Percentiles rank a stretch among this genome's conserved stretches.
Evolutionary conservation across 352 stramenopile species (phyloP).

Genomic region (Phytopythium litorale): DNA sequence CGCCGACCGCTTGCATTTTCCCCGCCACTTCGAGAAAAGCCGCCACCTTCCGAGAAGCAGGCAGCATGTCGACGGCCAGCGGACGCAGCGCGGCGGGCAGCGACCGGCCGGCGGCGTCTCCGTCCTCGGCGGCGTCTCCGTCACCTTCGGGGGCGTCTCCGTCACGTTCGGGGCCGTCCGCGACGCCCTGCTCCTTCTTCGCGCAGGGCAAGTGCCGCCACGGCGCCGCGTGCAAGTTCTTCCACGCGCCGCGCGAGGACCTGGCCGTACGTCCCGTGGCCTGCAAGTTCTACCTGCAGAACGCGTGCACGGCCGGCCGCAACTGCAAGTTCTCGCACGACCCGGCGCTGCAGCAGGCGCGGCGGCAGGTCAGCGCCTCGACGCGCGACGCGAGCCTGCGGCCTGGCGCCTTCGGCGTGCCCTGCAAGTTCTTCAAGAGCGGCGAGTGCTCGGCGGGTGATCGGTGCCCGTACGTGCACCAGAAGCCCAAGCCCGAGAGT

Average conservation of each 20-base stretch:
- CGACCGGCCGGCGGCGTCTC: constrained; percentile 3
- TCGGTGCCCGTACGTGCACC: constrained; percentile 68
- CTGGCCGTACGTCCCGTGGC: constrained; percentile 32
- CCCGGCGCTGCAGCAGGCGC: constrained; percentile 13
- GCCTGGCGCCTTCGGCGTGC: constrained; percentile 40
- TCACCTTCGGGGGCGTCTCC: constrained; percentile 5
- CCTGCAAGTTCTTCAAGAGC: constrained; percentile 74
- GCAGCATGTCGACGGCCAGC: constrained; percentile 1
- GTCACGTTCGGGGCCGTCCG: not conserved
- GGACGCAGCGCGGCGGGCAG: not conserved
- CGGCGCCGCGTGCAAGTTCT: constrained; percentile 62
- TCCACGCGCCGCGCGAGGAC: constrained; percentile 39
- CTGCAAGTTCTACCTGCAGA: constrained; percentile 76
- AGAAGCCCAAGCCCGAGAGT: constrained; percentile 18
- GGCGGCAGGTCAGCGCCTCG: constrained; percentile 27
- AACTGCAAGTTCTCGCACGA: constrained; percentile 67
- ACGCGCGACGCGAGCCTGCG: constrained; percentile 40
- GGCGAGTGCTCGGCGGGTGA: constrained; percentile 57
- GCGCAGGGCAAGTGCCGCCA: constrained; percentile 66
- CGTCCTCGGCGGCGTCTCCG: constrained; percentile 11
- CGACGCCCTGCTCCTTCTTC: constrained; percentile 57
- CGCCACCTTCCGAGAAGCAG: not conserved
- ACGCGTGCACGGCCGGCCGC: constrained; percentile 54
- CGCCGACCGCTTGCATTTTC: not conserved
- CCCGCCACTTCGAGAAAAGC: constrained; percentile 1